Conservation (phyloP, 1,284 basidiomycete species). For the Melampsora americana region DNA sequence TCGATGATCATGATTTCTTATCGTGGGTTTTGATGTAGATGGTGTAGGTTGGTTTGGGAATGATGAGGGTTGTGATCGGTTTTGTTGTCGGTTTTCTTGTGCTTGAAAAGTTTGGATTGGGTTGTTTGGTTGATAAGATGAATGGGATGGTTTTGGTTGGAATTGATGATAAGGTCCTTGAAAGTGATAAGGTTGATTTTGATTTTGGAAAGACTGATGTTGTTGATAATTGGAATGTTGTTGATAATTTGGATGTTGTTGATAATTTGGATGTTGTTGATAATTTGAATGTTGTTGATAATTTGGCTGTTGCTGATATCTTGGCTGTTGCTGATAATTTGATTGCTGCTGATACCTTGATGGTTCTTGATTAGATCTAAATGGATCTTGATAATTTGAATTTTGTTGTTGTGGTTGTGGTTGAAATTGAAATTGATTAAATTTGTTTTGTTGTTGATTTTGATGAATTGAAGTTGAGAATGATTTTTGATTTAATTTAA, state of each 20-base stretch:
- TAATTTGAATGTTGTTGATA: neutral
- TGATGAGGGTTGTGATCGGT: neutral
- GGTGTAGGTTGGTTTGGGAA: too few relatives aligned
- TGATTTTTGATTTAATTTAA: too few relatives aligned
- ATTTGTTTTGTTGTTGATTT: too few relatives aligned
- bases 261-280: neutral
- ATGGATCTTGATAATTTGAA: too few relatives aligned
- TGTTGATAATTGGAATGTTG: conserved; percentile 8
- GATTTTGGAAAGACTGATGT: neutral
- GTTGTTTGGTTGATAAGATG: conserved; percentile 8
- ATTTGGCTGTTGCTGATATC: neutral
- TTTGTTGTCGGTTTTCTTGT: neutral
- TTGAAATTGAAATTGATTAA: too few relatives aligned
- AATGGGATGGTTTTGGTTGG: neutral
- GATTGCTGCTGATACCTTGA: neutral
- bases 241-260: neutral
- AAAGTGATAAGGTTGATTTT: neutral
- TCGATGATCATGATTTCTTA: neutral
- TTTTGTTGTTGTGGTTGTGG: too few relatives aligned
- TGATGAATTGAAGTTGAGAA: too few relatives aligned
- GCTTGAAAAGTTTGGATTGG: neutral
- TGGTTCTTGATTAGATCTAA: neutral
- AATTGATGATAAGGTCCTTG: conserved; percentile 11
- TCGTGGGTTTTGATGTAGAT: neutral
- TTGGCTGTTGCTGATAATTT: neutral